Evolutionary conservation across 495 filamentous ascomycete species (phyloP), one percentile per base, ranked within the genome.

Genomic region (Neurospora sp.): DNA sequence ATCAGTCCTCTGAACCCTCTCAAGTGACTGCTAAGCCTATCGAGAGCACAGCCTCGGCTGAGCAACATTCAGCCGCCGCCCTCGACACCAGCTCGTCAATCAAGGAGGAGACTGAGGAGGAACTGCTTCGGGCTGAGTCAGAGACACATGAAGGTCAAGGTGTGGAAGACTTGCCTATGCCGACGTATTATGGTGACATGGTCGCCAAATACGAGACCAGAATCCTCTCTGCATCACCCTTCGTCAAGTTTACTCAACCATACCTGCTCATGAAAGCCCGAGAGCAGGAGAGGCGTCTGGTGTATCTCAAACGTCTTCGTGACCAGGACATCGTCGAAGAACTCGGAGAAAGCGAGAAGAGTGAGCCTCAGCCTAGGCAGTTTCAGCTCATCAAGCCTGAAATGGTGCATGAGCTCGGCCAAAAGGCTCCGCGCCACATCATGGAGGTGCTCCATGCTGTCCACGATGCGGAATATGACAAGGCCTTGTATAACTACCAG

Each of bases 381-480:
- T 99, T 99, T 74, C 88, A 93, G 75, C 86, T 99, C 9, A 94
- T 99, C 74, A 92, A 92, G 75, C 96, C 96, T 1, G 93, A 97
- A 77, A 97, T 98, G 93, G 92, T 98, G 7, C 93, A 95, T 76
- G 87, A 91, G 66, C 89, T 91, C 39, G 90, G 93, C 12, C 89
- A 91, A 71, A 89, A 89, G 75, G 91, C 92, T 5, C 91, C 94
- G 3, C 89, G 89, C 20, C 93, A 97, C 78, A 91, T 98, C 62
- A 93, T 93, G 80, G 96, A 99, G 79, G 92, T 98, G 46, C 82
- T 99, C 35, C 93, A 93, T 78, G 96, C 96, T 40, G 94, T 97
- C 18, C 94, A 98, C 81, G 93, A 97, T 78, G 93, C 94, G 18
- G 96, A 99, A 78, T 98, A 97, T 77, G 96, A 98, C 79, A 95